Evolutionary conservation across 768 basidiomycete genomes (phyloP), one percentile per base, ranked within the genome.

Genomic region (Hortiboletus flavorubellus): DNA sequence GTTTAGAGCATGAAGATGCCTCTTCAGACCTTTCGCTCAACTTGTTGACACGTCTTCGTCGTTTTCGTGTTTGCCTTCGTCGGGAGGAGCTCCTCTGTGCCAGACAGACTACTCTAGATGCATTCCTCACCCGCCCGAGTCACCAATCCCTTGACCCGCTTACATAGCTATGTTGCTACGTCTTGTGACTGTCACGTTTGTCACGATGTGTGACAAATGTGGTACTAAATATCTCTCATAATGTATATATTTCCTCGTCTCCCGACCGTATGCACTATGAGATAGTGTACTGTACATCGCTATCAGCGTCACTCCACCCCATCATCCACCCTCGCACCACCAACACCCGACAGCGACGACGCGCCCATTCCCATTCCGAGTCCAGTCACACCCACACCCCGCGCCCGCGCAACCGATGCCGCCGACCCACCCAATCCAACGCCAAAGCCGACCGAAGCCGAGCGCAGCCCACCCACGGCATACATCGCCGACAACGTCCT

Each of bases 401-500:
- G 42, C 15, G 45, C 18, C 48, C 56, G 53, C n/a, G 45, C 62
- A 47, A 56, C n/a, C n/a, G n/a, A n/a, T n/a, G 64, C 55, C n/a
- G 64, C 39, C 6, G 59, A 54, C 18, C 66, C 44, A 1, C 66
- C 46, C 34, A 62, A n/a, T 9, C 67, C 67, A 41, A 68, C 54
- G 1, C 66, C 59, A 37, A 68, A 33, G 16, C 63, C 56, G 9
- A 74, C 62, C 33, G 74, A 72, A 12, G 72, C 63, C 43, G 71
- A 73, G 45, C 77, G 72, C 49, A 78, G 68, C 26, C 86, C 84
- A 15, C 84, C 84, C 2, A 87, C 68, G 73, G 80, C 79, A 64
- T 85, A 85, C 81, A 87, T 82, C 53, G 80, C 75, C 23, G 86
- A 85, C 18, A 81, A 68, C 30, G 81, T 81, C 59, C 84, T 75